Evolutionary conservation across 352 stramenopile species (phyloP), one percentile per base, ranked within the genome.

Genomic region (Thraustochytrium sp.): DNA sequence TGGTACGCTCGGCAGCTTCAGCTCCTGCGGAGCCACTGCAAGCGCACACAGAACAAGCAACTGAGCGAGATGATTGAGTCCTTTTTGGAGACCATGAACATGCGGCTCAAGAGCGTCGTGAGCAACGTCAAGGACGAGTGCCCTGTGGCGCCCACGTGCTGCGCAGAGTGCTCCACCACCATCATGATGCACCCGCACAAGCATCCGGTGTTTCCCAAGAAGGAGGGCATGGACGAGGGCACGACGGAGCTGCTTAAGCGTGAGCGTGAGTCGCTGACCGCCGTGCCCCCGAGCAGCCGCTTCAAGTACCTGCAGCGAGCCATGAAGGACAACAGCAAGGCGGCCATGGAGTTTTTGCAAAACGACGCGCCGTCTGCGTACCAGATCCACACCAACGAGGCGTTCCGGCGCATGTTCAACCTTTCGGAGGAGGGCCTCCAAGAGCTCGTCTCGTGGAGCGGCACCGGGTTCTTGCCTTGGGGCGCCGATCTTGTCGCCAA

Each of bases 381-480:
- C 51, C 16, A 63, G 3, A 75, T 84, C 46, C 26, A 77, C 2
- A 21, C 34, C 1, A 76, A 73, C 29, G 34, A 51, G 34, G 59
- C 40, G 18, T 84, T 84, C 72, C 26, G 8, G 40, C 40, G 44
- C 40, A 51, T 75, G 55, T 84, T 84, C 34, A 54, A 54, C 44
- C 29, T 84, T 5, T 21, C 3, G 11, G 37, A 75, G 18, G 29
- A 84, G 59, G 61, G 16, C 23, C 18, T 56, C 29, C 53, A 40
- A 3, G 37, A 84, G 5, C 75, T 76, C 23, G 23, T 84, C 36
- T 21, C 29, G 16, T 80, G 75, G 55, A 68, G 29, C 4, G 75
- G 75, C 11, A 46, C 29, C n/a, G 75, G 75, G 9, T 84, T 84
- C 36, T 31, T 84, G 36, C 75, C 75, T 21, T 84, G 75, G 75